phyloP scores from a whole-genome alignment of 1,284 basidiomycete genomes.

The Trametes versicolor region DNA sequence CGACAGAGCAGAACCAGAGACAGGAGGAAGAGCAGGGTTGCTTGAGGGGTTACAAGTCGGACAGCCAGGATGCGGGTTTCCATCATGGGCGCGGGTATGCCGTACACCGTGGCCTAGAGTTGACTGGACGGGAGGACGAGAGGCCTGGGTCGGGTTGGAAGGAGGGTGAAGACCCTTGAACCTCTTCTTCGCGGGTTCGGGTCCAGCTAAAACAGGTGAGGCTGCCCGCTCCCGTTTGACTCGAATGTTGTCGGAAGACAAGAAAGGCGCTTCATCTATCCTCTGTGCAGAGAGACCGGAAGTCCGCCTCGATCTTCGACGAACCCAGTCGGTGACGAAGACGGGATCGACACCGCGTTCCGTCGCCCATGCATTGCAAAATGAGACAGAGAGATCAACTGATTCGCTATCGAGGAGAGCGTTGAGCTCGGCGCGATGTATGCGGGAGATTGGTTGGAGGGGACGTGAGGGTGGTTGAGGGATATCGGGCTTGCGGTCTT shows the following conservation, averaged over 20 bases:
- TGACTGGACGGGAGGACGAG: not conserved
- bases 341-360: conserved; percentile 13
- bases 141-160: not conserved
- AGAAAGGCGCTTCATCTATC: not conserved
- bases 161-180: conserved; percentile 2
- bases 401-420: not conserved
- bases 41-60: conserved; percentile 9
- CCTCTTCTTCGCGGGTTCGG: conserved; percentile 12
- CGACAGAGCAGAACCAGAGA: not conserved
- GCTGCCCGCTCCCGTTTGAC: conserved; percentile 35
- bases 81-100: conserved; percentile 32
- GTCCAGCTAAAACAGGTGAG: conserved; percentile 25
- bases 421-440: conserved; percentile 19
- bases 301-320: conserved; percentile 1
- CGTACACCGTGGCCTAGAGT: conserved; percentile 6
- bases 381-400: not conserved
- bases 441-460: conserved; percentile 15
- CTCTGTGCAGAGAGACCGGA: not conserved
- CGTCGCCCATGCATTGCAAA: conserved; percentile 16
- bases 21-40: too few species aligned
- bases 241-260: conserved; percentile 8
- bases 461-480: not conserved
- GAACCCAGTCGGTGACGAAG: conserved; percentile 24
- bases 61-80: conserved; percentile 25
- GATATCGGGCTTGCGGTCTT: not conserved